Evolutionary conservation across 2,329 filamentous ascomycete species (phyloP), one percentile per base, ranked within the genome.

Genomic region (Septoria petroselini): DNA sequence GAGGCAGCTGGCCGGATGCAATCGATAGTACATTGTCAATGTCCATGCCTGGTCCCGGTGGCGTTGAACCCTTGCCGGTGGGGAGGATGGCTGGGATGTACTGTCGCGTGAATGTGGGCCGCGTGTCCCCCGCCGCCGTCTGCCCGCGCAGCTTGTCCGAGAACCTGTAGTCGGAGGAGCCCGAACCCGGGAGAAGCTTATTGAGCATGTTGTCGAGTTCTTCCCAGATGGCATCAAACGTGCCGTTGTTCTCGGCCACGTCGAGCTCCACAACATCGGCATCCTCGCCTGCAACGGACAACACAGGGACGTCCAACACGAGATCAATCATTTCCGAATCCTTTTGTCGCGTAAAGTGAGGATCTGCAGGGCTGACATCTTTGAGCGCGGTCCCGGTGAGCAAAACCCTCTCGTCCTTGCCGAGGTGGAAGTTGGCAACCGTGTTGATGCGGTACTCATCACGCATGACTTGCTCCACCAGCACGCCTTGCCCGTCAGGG

Each of bases 331-430:
- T 78, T 48, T 86, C 76, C 3, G 80, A 70, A 62, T 95, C 88
- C 39, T 86, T 81, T 19, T 91, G 76, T 21, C 88, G 80, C 7
- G 84, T 86, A 67, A 96, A 96, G 50, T 91, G 84, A 11, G 90
- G 87, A 68, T 96, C 91, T 17, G 82, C 80, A 29, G 90, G 79
- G 57, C 87, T 84, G 50, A 85, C 82, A 21, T 89, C 82, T 19
- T 71, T 65, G 33, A 77, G 62, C 1, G 91, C 80, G 50, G 89
- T 83, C 18, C 86, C 82, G 39, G 85, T 79, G 56, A 97, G 80
- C 65, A 88, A 87, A 15, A 96, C 82, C 57, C 85, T 87, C 69
- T 97, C 91, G 64, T 97, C 89, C 40, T 86, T 84, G 3, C 91
- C 91, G 3, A 98, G 75, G 1, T 86, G 80, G 33, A 91, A 79